Base-by-base conservation (phyloP, 140 eudicot species). In the Stevia rebaudiana region DNA sequence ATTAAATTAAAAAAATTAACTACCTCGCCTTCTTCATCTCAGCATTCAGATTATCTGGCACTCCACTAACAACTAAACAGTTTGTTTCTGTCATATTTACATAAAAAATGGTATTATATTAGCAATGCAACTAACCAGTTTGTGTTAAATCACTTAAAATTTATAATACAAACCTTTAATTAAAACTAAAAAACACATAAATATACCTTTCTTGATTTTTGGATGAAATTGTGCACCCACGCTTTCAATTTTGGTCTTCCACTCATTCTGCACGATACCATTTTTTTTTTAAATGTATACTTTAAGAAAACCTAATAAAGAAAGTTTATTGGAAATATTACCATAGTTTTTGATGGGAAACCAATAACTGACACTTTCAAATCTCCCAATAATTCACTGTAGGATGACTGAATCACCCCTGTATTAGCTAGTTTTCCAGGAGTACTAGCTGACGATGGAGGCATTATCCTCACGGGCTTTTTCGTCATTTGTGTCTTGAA, bases 21-120 rank as follows among this genome's bases (percentile, higher is more conserved):
- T 78, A 91, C 98, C 96, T 87, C 22, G 98, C 98, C 76, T 87
- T 91, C 77, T 65, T 84, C 53, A 77, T 73, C 85, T 87, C 98
- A 42, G 89, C 84, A 68, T 86, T 75, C 76, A 65, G 66, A 39
- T 71, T 69, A 75, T 79, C 82, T 30, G 71, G 76, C 50, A n/a
- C 76, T 69, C 84, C 89, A 36, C 80, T 68, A 17, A 84, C 91
- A 70, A 91, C 95, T 66, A 91, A 78, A 83, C 96, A 84, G 43
- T 79, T 81, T 47, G 96, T 87, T 63, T 79, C 98, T 91, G 85
- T 66, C 70, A 68, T 23, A 60, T 71, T 25, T 31, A 67, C 65
- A 74, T 60, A 10, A 63, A 72, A 53, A 53, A 10, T 8, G 5
- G 53, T 16, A 11, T 12, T 12, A 41, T 63, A 15, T 74, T 48